A percentile compares a stretch with the other conserved stretches of the same genome.
These are phyloP conservation scores for Elsinoe arachidis DNA, from an alignment of 2,329 filamentous ascomycete genomes.

Conservation along the genomic window DNA sequence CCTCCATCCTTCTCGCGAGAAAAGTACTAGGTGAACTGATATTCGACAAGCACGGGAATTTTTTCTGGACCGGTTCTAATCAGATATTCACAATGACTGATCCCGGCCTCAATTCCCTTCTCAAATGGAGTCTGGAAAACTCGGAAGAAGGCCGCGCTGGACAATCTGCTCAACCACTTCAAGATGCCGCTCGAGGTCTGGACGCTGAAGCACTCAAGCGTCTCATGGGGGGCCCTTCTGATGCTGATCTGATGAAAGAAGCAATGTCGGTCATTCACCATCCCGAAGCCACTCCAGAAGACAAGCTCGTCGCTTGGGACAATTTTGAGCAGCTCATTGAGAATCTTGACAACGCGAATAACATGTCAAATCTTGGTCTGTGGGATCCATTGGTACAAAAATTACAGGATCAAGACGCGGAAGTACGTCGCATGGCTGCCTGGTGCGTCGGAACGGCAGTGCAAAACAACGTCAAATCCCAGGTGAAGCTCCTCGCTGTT, in stretches of 20 bases:
- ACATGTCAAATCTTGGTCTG: conserved; percentile 66
- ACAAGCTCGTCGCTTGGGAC: conserved; percentile 79
- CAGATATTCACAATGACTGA: conserved; percentile 36
- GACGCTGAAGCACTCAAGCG: conserved; percentile 63
- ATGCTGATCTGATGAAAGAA: conserved; percentile 84
- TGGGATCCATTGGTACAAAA: conserved; percentile 73
- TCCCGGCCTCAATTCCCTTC: conserved; percentile 63
- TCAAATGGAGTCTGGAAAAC: conserved; percentile 70
- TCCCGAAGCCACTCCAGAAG: conserved; percentile 56
- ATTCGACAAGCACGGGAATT: no score
- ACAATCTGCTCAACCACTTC: conserved; percentile 25
- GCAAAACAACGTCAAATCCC: conserved; percentile 83
- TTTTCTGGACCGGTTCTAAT: not conserved
- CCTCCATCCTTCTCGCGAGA: not conserved
- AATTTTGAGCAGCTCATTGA: conserved; percentile 92
- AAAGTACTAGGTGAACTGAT: no score
- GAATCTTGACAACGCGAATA: conserved; percentile 93
- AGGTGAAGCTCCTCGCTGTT: conserved; percentile 52
- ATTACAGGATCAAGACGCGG: conserved; percentile 58
- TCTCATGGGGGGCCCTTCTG: conserved; percentile 74
- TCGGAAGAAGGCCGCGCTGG: conserved; percentile 37
- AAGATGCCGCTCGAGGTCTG: conserved; percentile 39
- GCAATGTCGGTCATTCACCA: conserved; percentile 69
- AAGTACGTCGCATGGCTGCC: conserved; percentile 77
- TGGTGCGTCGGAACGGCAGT: conserved; percentile 93